Evolutionary conservation across 495 filamentous ascomycete genomes (phyloP).

Genomic region (Penicillium subrubescens): DNA sequence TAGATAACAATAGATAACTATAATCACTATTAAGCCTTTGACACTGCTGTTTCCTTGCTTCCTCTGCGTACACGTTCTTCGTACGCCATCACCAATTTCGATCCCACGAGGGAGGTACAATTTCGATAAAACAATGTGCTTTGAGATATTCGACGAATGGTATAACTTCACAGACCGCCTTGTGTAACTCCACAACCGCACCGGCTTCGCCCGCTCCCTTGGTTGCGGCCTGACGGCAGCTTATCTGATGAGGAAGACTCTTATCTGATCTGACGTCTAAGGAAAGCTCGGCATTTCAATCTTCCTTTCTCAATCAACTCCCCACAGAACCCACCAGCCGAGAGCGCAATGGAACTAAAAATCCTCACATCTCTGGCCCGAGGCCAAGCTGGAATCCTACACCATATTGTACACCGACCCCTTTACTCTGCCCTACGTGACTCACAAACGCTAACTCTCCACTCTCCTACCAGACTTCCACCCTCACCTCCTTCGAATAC

Average conservation of each 20-base stretch:
- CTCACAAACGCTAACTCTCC: conserved; percentile 1
- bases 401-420: conserved; percentile 25
- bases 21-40: no score
- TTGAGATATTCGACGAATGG: no score
- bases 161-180: no score
- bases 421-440: neutral
- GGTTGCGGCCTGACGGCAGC: neutral
- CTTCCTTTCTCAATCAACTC: neutral
- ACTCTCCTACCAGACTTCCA: conserved; percentile 20
- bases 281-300: neutral
- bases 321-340: neutral
- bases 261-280: conserved; percentile 28
- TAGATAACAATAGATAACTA: no score
- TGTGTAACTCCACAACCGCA: no score
- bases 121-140: no score
- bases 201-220: no score
- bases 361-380: conserved; percentile 19
- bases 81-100: no score
- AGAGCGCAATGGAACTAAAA: conserved; percentile 27
- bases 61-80: no score
- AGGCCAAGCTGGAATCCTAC: conserved; percentile 31
- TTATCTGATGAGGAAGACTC: conserved; percentile 15
- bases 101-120: no score
- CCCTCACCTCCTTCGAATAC: conserved; percentile 31
- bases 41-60: no score